Base-by-base conservation (phyloP, 2,329 filamentous ascomycete species). In the Calonectria honghensis region DNA sequence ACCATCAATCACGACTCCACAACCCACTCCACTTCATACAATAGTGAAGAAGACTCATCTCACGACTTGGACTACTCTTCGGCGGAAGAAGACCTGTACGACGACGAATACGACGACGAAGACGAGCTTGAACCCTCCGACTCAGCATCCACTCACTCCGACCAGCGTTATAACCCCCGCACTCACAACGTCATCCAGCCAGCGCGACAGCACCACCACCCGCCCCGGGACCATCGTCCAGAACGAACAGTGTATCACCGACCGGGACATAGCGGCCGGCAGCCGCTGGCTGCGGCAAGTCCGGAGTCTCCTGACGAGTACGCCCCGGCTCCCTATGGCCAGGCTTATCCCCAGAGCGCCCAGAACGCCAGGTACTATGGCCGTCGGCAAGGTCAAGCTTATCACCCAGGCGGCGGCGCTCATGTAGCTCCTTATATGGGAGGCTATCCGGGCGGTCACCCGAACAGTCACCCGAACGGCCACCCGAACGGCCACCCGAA, bases 241-340 rank as follows among this genome's bases (percentile, higher is more conserved):
- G 78, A 81, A 85, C 68, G 68, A 9, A 68, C 75, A 59, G 54
- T 72, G 54, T 79, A 77, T 68, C 79, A 78, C 48, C 73, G 78
- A 79, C 79, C 75, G 61, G 73, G 73, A 73, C 76, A 75, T 74
- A 70, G 78, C 51, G 76, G 69, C 29, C 65, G 75, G 65, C 72
- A 73, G 73, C 79, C 77, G 75, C 73, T 54, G 24, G 54, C 89
- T 77, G 87, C 91, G 70, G 90, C 91, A 87, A 94, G 90, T 83
- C 88, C 90, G 87, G 93, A 94, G 83, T 90, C 90, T 45, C 88
- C 88, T 27, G 92, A 94, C 31, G 92, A 94, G n/a, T 93, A 90
- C 82, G 84, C 86, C 76, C 84, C 74, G 67, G 66, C 59, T 48
- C 80, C 39, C 79, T 87, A 85, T 87, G 89, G 86, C 85, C 84